Conservation (phyloP, 2,329 filamentous ascomycete genomes). For the Sporothrix sp. region DNA sequence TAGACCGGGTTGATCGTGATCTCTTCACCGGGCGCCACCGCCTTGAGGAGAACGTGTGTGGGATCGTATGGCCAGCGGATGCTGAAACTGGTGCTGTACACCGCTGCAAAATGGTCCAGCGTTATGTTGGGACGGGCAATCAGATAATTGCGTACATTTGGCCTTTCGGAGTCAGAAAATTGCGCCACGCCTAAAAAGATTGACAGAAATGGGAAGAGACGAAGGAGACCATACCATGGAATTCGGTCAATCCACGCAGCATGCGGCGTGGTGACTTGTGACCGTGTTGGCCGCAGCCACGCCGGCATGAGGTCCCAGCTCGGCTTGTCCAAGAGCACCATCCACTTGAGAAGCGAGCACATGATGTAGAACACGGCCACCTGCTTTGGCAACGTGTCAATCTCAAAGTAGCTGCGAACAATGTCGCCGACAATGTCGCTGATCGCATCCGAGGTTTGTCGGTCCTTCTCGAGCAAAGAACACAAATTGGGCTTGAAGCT, state of each 20-base stretch:
- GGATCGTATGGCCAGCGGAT: slow-evolving; percentile 26
- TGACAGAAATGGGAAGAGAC: too few relatives aligned
- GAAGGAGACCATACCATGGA: slow-evolving; percentile 24
- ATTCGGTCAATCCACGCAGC: slow-evolving; percentile 26
- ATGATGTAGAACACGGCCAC: slow-evolving; percentile 26
- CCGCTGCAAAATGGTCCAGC: slow-evolving; percentile 24
- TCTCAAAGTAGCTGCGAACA: slow-evolving; percentile 24
- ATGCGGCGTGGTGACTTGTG: slow-evolving; percentile 22
- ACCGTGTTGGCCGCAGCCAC: slow-evolving; percentile 23
- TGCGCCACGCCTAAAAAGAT: not conserved
- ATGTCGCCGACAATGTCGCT: slow-evolving; percentile 26
- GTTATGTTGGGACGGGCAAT: slow-evolving; percentile 24
- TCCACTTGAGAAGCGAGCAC: slow-evolving; percentile 25
- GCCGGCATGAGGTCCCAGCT: slow-evolving; percentile 24
- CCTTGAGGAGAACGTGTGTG: slow-evolving; percentile 20
- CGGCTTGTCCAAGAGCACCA: slow-evolving; percentile 23
- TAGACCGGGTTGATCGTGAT: slow-evolving; percentile 24
- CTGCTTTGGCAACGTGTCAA: slow-evolving; percentile 23
- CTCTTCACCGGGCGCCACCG: slow-evolving; percentile 14
- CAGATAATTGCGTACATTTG: slow-evolving; percentile 23
- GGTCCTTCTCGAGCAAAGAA: slow-evolving; percentile 20
- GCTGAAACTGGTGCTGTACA: slow-evolving; percentile 25
- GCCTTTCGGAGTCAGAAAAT: slow-evolving; percentile 17
- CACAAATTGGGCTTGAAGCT: slow-evolving; percentile 20
- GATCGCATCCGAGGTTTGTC: slow-evolving; percentile 22